Evolutionary conservation across 2,329 filamentous ascomycete genomes (phyloP).

Genomic region (Alternaria novae-zelandiae): DNA sequence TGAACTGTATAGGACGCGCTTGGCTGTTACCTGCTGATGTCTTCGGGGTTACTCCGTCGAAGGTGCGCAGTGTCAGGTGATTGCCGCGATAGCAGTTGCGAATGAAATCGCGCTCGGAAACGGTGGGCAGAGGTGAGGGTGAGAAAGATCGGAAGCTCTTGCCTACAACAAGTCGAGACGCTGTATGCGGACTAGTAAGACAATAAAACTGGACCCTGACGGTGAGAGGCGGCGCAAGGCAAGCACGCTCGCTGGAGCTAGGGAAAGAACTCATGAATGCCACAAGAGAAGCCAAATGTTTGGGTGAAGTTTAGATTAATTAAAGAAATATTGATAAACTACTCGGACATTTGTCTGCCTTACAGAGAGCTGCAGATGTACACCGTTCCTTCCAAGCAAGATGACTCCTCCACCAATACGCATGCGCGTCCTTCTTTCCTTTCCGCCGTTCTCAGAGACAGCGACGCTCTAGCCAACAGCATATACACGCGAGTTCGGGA

Average conservation of each 20-base stretch:
- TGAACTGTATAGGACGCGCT: not conserved
- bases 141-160: no score
- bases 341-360: constrained; percentile 22
- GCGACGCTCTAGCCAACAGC: constrained; percentile 46
- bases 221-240: not conserved
- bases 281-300: not conserved
- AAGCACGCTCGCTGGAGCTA: not conserved
- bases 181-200: no score
- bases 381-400: constrained; percentile 14
- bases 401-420: constrained; percentile 44
- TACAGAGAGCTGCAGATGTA: constrained; percentile 32
- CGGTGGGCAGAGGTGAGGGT: no score
- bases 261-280: not conserved
- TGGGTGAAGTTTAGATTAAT: not conserved
- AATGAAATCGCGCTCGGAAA: no score
- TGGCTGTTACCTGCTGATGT: no score
- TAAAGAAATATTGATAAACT: constrained; percentile 2
- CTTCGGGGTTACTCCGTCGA: no score
- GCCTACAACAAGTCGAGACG: no score
- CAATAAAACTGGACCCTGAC: no score
- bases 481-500: constrained; percentile 29
- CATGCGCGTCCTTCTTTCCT: constrained; percentile 21
- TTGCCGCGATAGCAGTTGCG: no score
- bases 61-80: no score
- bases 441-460: constrained; percentile 26